These are phyloP conservation scores for Flaveria ramosissima DNA, from an alignment of 129 eudicot species.

Conservation along the genomic window DNA sequence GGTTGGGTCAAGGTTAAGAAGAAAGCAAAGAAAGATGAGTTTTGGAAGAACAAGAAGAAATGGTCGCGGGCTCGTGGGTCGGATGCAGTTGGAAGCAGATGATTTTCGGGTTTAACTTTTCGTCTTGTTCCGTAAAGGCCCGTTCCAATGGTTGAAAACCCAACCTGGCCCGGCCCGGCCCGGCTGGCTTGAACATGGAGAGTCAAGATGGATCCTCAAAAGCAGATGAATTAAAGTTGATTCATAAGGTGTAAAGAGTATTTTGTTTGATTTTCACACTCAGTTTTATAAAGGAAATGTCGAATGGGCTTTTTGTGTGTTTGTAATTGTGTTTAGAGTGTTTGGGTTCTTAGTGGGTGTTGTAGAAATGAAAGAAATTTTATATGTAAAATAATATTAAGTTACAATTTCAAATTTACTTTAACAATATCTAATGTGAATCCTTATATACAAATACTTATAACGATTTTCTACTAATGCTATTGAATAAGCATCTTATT, in stretches of 20 bases:
- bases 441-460: too few species aligned
- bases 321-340: neutral
- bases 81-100: conserved; percentile 32
- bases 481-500: too few species aligned
- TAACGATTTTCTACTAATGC: too few species aligned
- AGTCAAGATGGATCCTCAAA: neutral
- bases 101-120: conserved; percentile 19
- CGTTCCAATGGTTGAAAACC: neutral
- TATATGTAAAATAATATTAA: too few species aligned
- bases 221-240: neutral
- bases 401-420: too few species aligned
- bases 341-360: too few species aligned
- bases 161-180: neutral
- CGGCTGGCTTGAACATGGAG: neutral
- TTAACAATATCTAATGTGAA: neutral
- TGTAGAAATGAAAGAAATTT: too few species aligned
- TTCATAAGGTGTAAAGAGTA: conserved; percentile 23
- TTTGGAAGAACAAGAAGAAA: conserved; percentile 80
- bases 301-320: neutral
- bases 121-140: neutral
- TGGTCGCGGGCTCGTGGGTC: conserved; percentile 45
- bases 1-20: conserved; percentile 72
- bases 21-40: conserved; percentile 87
- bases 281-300: conserved; percentile 6
- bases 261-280: neutral